Percentiles rank a stretch among this genome's conserved stretches.
Conservation (phyloP, 2,329 filamentous ascomycete species). For the Aspergillus fijiensis region DNA sequence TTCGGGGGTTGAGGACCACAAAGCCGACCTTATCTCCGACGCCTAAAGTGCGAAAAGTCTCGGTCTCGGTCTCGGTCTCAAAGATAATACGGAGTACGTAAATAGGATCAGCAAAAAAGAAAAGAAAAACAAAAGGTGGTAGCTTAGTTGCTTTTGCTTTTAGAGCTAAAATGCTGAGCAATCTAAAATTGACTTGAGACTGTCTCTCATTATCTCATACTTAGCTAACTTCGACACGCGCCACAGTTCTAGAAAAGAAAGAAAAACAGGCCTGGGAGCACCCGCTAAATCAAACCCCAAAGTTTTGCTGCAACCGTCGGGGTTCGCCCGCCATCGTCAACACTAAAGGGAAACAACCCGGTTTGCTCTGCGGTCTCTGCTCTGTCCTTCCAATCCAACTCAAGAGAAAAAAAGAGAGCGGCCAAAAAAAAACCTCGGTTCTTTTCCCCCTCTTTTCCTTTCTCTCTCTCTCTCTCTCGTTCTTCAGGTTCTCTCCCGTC, state of each 20-base stretch:
- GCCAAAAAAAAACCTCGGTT: no score
- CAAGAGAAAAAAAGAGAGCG: no score
- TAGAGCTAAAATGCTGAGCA: no score
- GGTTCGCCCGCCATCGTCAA: neutral
- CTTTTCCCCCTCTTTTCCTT: neutral
- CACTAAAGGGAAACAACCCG: neutral
- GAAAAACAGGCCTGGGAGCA: no score
- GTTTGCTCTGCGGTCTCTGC: neutral
- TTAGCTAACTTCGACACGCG: no score
- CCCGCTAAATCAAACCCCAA: neutral
- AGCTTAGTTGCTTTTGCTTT: no score
- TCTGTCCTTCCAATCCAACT: no score
- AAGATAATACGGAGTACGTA: no score
- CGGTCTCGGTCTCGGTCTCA: no score
- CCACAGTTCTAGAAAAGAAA: neutral
- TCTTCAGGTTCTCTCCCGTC: neutral
- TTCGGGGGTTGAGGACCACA: neutral
- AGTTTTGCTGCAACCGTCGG: neutral
- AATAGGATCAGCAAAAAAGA: neutral
- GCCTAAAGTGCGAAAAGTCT: neutral
- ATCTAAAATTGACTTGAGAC: no score
- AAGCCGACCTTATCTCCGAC: neutral
- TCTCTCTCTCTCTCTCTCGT: neutral
- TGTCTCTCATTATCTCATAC: no score
- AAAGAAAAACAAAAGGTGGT: neutral